phyloP scores from a whole-genome alignment of 2,329 filamentous ascomycete genomes.

The Lecanosticta acicola region DNA sequence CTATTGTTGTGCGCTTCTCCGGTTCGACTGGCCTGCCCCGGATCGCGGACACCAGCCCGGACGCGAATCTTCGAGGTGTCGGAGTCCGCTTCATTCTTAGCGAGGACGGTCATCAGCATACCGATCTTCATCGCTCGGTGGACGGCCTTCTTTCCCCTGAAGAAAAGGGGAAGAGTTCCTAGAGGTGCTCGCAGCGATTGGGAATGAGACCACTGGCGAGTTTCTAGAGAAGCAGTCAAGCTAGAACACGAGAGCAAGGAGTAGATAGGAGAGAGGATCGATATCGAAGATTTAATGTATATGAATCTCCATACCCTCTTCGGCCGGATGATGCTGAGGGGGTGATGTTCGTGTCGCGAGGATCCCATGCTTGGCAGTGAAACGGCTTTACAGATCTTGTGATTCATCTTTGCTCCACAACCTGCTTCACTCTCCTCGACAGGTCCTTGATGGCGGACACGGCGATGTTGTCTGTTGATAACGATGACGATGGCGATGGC shows the following conservation, averaged over 20 bases:
- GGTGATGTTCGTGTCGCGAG: too few relatives aligned
- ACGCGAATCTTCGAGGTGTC: constrained; percentile 37
- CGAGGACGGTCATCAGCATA: constrained; percentile 43
- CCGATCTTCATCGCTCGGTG: constrained; percentile 53
- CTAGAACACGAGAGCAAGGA: neutral
- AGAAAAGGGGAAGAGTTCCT: constrained; percentile 51
- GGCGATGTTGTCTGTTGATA: too few relatives aligned
- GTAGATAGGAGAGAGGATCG: too few relatives aligned
- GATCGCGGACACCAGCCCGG: constrained; percentile 25
- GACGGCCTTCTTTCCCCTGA: constrained; percentile 48
- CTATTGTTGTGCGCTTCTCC: constrained; percentile 26
- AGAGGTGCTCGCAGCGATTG: constrained; percentile 43
- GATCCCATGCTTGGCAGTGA: too few relatives aligned
- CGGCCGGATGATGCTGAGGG: too few relatives aligned
- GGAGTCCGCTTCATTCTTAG: constrained; percentile 46
- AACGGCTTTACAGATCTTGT: too few relatives aligned
- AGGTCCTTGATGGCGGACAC: too few relatives aligned
- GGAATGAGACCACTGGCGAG: constrained; percentile 34
- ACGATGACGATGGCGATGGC: too few relatives aligned
- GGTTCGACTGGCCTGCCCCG: constrained; percentile 24
- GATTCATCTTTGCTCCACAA: too few relatives aligned
- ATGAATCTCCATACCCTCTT: too few relatives aligned
- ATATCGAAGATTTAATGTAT: neutral
- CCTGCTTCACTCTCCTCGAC: too few relatives aligned
- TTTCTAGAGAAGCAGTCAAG: constrained; percentile 44